A percentile compares a stretch with the other conserved stretches of the same genome.
Evolutionary conservation across 345 rosid species (phyloP).

Genomic region (Acer saccharum): DNA sequence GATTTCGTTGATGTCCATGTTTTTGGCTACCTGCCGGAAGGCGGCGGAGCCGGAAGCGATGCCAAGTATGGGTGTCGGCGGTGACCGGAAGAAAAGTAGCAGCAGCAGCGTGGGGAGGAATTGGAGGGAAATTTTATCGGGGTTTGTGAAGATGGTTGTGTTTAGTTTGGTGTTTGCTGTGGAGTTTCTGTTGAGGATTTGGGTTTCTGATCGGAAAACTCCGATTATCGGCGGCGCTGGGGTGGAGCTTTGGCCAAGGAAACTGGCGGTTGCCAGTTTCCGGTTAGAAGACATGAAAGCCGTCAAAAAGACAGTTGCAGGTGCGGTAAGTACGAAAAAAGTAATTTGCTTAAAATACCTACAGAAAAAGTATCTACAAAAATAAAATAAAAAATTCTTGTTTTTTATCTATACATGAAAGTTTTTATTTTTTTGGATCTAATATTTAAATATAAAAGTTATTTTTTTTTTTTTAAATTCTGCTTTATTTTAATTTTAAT

Average conservation of each 20-base stretch:
- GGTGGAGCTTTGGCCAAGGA: constrained; percentile 73
- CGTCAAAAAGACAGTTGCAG: constrained; percentile 44
- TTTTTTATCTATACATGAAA: too few species aligned
- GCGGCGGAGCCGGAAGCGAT: constrained; percentile 33
- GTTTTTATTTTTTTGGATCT: too few species aligned
- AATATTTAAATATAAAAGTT: too few species aligned
- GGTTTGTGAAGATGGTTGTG: constrained; percentile 34
- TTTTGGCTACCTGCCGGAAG: constrained; percentile 43
- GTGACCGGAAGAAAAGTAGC: constrained; percentile 13
- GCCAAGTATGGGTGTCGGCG: constrained; percentile 22
- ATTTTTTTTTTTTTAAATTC: too few species aligned
- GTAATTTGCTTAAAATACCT: too few species aligned
- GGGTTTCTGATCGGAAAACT: constrained; percentile 43
- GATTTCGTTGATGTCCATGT: constrained; percentile 54
- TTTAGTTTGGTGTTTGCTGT: constrained; percentile 35
- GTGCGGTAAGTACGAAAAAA: constrained; percentile 35
- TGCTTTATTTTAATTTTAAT: too few species aligned
- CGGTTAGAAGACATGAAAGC: constrained; percentile 51
- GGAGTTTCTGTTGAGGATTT: constrained; percentile 42
- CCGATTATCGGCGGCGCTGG: constrained; percentile 57
- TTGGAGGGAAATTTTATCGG: constrained; percentile 11
- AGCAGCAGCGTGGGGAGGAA: constrained; percentile 7
- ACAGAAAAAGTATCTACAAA: too few species aligned
- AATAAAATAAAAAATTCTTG: too few species aligned
- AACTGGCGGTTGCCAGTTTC: constrained; percentile 50